Evolutionary conservation across 202 grass and related monocot species (phyloP), one percentile per base, ranked within the genome.

Genomic region (Hordeum pubiflorum): DNA sequence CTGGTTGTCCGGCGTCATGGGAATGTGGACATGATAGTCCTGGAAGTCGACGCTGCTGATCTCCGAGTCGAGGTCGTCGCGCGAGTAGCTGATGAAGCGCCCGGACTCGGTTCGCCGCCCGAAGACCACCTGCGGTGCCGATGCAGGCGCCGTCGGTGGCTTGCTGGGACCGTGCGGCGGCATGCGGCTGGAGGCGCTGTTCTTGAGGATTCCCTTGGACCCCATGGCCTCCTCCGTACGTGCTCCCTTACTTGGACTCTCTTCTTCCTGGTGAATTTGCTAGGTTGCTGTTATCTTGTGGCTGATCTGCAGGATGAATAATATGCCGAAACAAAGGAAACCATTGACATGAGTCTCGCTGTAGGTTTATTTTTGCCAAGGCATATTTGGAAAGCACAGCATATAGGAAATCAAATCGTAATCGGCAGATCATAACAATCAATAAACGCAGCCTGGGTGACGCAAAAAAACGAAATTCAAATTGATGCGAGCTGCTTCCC

Each of bases 1-100:
- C 69, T 84, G 82, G 87, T 98, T 94, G 84, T 98, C 96, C 4
- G 96, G 96, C 7, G 96, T 95, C 96, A 93, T 93, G 9, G 89
- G 92, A 65, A 98, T 88, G 85, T 90, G 90, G 50, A 95, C 92
- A 59, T 98, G 90, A 82, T 95, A 98, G 77, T 89, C 93, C 79
- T 89, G 85, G 58, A 85, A 89, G 85, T 94, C 90, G 24, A 91
- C 92, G 43, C 95, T 98, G 92, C 95, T 92, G 83, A 93, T 91
- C 90, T 95, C 90, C 31, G 88, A 93, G 68, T 98, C 95, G 1
- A 98, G 90, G 90, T 98, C 96, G 69, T 98, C 96, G 33, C 96
- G 84, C 0, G 96, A 98, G 92, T 95, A 93, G 89, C 90, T 97
- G 86, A 97, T 89, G 90, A 97, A 97, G 0, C 90, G 86, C 1